A percentile compares a stretch with the other conserved stretches of the same genome.
phyloP scores from a whole-genome alignment of 805 yeast genomes.

The Barnettozyma sp. region DNA sequence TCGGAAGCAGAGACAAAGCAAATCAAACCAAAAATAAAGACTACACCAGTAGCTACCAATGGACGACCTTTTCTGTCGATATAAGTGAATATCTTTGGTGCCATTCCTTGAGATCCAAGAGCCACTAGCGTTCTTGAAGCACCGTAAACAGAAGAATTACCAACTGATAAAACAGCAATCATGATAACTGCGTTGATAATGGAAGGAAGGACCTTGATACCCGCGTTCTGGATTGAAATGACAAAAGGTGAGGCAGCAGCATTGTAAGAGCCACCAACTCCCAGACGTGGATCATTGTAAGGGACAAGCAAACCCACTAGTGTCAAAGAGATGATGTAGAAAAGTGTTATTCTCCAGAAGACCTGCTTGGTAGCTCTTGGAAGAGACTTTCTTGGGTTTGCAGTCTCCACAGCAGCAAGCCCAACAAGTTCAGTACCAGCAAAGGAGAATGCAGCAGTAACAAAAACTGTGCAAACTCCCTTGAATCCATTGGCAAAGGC shows the following conservation, averaged over 20 bases:
- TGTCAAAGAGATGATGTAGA: slow-evolving; percentile 51
- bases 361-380: slow-evolving; percentile 47
- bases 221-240: slow-evolving; percentile 53
- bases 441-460: slow-evolving; percentile 48
- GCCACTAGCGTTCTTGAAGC: slow-evolving; percentile 49
- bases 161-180: slow-evolving; percentile 48
- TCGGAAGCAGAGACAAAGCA: slow-evolving; percentile 59
- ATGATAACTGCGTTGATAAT: slow-evolving; percentile 56
- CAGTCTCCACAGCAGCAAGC: slow-evolving; percentile 47
- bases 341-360: slow-evolving; percentile 51
- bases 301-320: slow-evolving; percentile 57
- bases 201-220: slow-evolving; percentile 52
- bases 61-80: slow-evolving; percentile 51
- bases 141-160: slow-evolving; percentile 47
- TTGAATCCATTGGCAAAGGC: slow-evolving; percentile 59
- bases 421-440: slow-evolving; percentile 63
- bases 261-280: slow-evolving; percentile 42
- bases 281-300: slow-evolving; percentile 43
- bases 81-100: slow-evolving; percentile 41
- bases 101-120: slow-evolving; percentile 43
- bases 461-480: slow-evolving; percentile 47
- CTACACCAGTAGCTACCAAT: slow-evolving; percentile 36
- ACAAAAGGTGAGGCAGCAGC: slow-evolving; percentile 65
- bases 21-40: slow-evolving; percentile 44
- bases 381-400: slow-evolving; percentile 47